A percentile compares a stretch with the other conserved stretches of the same genome.
Conservation (phyloP, 179 eudicot genomes). For the Carnegiea gigantea region DNA sequence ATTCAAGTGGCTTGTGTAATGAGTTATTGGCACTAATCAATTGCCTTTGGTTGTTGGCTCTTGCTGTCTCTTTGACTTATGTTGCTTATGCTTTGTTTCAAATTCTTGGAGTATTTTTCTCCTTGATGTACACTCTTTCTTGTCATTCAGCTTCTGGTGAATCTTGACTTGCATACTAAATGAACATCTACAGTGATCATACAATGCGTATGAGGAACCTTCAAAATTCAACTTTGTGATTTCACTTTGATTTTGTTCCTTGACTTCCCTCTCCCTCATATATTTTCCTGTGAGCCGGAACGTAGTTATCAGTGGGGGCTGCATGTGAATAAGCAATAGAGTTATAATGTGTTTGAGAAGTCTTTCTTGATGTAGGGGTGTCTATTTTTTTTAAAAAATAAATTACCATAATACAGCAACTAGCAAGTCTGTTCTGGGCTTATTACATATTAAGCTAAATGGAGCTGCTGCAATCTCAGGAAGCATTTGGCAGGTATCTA, state of each 20-base stretch:
- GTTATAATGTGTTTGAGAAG: neutral
- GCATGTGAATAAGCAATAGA: neutral
- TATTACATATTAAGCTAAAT: constrained; percentile 3
- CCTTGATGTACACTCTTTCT: no score
- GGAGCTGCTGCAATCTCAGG: constrained; percentile 47
- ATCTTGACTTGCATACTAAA: no score
- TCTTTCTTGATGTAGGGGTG: no score
- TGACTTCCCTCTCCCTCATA: neutral
- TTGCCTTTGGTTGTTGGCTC: no score
- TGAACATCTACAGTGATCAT: neutral
- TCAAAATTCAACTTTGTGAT: neutral
- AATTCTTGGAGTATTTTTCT: no score
- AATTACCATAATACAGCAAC: neutral
- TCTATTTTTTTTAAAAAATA: no score
- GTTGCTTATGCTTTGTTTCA: no score
- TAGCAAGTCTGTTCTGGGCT: neutral
- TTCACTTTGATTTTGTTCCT: no score
- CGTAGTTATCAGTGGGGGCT: neutral
- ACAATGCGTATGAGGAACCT: neutral
- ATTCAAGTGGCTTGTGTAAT: no score
- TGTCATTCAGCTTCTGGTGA: no score
- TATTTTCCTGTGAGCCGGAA: neutral
- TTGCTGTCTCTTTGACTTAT: no score
- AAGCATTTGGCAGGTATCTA: constrained; percentile 81
- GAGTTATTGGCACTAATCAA: no score